Evolutionary conservation across 2,329 filamentous ascomycete species (phyloP).

Genomic region (Monosporascus sp.): DNA sequence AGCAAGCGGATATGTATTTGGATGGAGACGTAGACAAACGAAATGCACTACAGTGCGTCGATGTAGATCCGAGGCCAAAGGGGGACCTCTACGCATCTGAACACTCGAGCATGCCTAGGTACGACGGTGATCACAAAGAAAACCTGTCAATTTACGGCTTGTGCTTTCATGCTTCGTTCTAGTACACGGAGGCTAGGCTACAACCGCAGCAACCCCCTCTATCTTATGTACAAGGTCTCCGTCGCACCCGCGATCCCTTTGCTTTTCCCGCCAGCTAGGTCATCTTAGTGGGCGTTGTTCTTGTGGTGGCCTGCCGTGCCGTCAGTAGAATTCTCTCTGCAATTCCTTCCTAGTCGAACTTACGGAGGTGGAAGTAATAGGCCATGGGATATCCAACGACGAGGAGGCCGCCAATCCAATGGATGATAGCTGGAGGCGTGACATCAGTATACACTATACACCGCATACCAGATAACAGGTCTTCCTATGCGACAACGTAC

Average conservation of each 20-base stretch:
- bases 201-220: conserved; percentile 5
- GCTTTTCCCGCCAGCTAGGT: not conserved
- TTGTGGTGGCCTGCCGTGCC: conserved; percentile 84
- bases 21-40: too few species aligned
- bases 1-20: too few species aligned
- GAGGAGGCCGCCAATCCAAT: conserved; percentile 74
- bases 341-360: conserved; percentile 33
- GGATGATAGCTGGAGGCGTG: conserved; percentile 67
- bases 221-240: conserved; percentile 24
- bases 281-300: conserved; percentile 92
- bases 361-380: conserved; percentile 99
- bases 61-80: too few species aligned
- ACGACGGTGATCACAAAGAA: too few species aligned
- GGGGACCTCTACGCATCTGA: too few species aligned
- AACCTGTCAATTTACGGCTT: conserved; percentile 3
- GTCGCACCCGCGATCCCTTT: conserved; percentile 3
- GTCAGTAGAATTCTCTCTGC: conserved; percentile 6
- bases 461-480: not conserved
- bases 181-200: conserved; percentile 18
- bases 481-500: conserved; percentile 55
- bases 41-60: too few species aligned
- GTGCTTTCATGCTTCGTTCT: conserved; percentile 15
- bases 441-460: conserved; percentile 15
- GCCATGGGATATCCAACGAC: conserved; percentile 89
- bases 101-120: too few species aligned